Evolutionary conservation across 805 yeast genomes (phyloP).

Genomic region (Cyberlindnera maritima): DNA sequence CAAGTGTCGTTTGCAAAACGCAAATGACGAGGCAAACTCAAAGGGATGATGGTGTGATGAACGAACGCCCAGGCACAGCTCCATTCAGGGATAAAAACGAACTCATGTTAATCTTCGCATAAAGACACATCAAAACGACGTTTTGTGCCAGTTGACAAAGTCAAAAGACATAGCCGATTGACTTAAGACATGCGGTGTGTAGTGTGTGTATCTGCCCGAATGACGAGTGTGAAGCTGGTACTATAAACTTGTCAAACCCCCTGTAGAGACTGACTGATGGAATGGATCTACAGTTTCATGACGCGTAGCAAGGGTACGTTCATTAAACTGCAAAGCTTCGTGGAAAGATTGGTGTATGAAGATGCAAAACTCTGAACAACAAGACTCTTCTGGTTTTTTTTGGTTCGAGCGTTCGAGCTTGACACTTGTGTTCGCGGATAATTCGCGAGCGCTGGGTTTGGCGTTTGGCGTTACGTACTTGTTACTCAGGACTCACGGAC

Average conservation of each 20-base stretch:
- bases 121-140: conserved; percentile 32
- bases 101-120: conserved; percentile 27
- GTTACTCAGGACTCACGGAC: too few relatives aligned
- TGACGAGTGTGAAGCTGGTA: neutral
- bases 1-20: conserved; percentile 14
- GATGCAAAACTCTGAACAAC: too few relatives aligned
- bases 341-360: too few relatives aligned
- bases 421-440: too few relatives aligned
- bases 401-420: too few relatives aligned
- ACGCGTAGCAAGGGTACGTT: neutral
- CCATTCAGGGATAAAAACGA: conserved; percentile 1
- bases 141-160: conserved; percentile 15
- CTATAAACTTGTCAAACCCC: too few relatives aligned
- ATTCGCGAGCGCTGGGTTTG: too few relatives aligned
- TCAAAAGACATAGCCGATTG: conserved; percentile 15
- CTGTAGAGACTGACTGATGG: neutral
- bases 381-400: too few relatives aligned
- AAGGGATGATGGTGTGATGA: conserved; percentile 3
- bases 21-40: conserved; percentile 2
- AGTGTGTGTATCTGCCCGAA: neutral
- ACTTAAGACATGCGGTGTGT: conserved; percentile 24
- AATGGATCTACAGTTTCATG: neutral
- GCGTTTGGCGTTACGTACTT: too few relatives aligned
- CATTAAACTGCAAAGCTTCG: neutral
- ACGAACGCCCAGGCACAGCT: conserved; percentile 1